A percentile compares a stretch with the other conserved stretches of the same genome.
These are phyloP conservation scores for Solanum stenotomum DNA, from an alignment of 257 asterid species.

Conservation along the genomic window DNA sequence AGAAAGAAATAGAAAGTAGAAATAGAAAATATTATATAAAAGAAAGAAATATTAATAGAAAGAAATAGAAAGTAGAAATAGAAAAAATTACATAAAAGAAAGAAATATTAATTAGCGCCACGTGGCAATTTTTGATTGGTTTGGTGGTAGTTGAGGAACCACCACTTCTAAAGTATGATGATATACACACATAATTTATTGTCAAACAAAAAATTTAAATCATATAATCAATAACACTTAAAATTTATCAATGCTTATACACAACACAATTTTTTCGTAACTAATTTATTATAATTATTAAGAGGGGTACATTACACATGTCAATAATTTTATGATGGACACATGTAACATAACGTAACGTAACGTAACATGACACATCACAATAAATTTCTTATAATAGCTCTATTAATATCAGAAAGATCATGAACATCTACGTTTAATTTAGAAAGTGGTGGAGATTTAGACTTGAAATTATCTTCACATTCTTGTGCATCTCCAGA, in stretches of 20 bases:
- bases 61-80: too few species aligned
- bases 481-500: conserved; percentile 12
- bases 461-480: neutral
- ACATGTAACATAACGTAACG: neutral
- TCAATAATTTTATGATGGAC: neutral
- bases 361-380: neutral
- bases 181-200: too few species aligned
- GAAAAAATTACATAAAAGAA: too few species aligned
- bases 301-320: neutral
- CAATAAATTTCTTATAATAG: conserved; percentile 30
- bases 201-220: too few species aligned
- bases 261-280: neutral
- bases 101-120: too few species aligned
- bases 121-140: too few species aligned
- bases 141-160: too few species aligned
- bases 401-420: conserved; percentile 29
- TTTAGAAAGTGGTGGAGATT: neutral
- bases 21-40: too few species aligned
- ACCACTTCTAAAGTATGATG: too few species aligned
- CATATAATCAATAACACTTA: too few species aligned
- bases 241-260: neutral
- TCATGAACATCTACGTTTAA: conserved; percentile 17
- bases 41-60: too few species aligned
- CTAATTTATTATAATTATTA: neutral
- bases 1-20: too few species aligned